A percentile compares a stretch with the other conserved stretches of the same genome.
phyloP scores from a whole-genome alignment of 306 rosid genomes.

The Castanea sativa region DNA sequence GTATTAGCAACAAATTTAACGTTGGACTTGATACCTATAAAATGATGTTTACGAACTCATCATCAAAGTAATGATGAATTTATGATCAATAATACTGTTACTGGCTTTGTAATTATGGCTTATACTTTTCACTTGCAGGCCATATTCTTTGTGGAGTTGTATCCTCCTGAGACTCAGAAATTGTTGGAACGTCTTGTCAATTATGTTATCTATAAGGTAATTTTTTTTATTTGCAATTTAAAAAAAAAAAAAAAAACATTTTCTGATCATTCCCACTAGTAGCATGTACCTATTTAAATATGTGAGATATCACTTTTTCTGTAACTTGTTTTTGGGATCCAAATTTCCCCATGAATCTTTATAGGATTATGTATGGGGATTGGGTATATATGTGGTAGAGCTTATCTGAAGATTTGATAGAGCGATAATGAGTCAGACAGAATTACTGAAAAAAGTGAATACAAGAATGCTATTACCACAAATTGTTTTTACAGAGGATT shows the following conservation, averaged over 20 bases:
- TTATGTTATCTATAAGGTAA: conserved; percentile 88
- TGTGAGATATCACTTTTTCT: background rate
- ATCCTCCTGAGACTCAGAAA: conserved; percentile 77
- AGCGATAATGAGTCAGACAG: too few species aligned
- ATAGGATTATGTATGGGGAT: background rate
- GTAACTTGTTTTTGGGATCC: background rate
- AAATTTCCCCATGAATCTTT: background rate
- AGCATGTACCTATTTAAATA: background rate
- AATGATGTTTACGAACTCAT: too few species aligned
- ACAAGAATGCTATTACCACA: too few species aligned
- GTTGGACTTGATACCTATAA: too few species aligned
- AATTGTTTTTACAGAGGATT: too few species aligned
- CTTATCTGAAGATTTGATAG: background rate
- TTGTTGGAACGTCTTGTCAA: conserved; percentile 79
- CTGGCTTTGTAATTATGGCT: conserved; percentile 13
- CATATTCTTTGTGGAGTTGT: conserved; percentile 74
- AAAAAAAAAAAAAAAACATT: too few species aligned
- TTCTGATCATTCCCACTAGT: background rate
- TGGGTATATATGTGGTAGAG: background rate
- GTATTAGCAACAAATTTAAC: background rate
- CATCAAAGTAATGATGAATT: background rate
- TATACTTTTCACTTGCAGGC: conserved; percentile 55
- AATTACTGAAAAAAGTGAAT: too few species aligned
- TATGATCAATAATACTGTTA: background rate
- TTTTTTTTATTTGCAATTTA: background rate